A percentile compares a stretch with the other conserved stretches of the same genome.
Evolutionary conservation across 2,329 filamentous ascomycete species (phyloP).

Genomic region (Fusarium sacchari): DNA sequence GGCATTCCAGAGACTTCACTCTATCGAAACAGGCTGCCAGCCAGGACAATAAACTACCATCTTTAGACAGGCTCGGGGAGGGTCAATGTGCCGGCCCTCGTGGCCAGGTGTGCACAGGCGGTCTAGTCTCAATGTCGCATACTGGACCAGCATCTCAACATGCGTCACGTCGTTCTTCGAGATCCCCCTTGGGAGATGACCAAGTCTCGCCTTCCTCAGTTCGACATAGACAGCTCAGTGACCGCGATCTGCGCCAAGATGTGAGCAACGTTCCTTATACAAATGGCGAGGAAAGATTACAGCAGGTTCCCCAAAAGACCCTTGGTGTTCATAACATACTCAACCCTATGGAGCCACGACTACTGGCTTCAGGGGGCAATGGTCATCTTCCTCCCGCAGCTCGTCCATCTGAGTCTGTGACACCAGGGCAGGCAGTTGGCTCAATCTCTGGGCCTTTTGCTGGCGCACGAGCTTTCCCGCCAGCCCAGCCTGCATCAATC

Average conservation of each 20-base stretch:
- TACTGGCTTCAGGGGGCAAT: conserved; percentile 29
- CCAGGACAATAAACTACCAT: conserved; percentile 35
- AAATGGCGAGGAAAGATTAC: conserved; percentile 38
- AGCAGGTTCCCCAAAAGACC: conserved; percentile 40
- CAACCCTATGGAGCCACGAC: conserved; percentile 49
- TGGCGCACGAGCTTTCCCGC: conserved; percentile 39
- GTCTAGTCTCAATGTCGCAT: conserved; percentile 73
- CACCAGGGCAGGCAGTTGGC: conserved; percentile 21
- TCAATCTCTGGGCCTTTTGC: conserved; percentile 38
- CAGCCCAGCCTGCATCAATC: conserved; percentile 43
- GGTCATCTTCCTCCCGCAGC: conserved; percentile 15
- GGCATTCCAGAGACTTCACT: conserved; percentile 38
- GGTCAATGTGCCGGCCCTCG: conserved; percentile 68
- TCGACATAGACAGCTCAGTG: conserved; percentile 34
- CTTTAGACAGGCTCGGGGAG: conserved; percentile 36
- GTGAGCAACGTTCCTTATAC: conserved; percentile 32
- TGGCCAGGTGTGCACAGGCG: conserved; percentile 63
- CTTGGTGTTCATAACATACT: conserved; percentile 53
- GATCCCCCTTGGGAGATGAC: conserved; percentile 54
- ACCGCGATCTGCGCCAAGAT: conserved; percentile 40
- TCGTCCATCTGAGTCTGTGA: conserved; percentile 34
- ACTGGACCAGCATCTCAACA: conserved; percentile 66
- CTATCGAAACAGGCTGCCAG: conserved; percentile 33
- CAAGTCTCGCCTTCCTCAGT: conserved; percentile 40
- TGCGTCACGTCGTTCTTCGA: conserved; percentile 61